Conservation (phyloP, 23 red algal genomes). For the Chondrus crispus region DNA sequence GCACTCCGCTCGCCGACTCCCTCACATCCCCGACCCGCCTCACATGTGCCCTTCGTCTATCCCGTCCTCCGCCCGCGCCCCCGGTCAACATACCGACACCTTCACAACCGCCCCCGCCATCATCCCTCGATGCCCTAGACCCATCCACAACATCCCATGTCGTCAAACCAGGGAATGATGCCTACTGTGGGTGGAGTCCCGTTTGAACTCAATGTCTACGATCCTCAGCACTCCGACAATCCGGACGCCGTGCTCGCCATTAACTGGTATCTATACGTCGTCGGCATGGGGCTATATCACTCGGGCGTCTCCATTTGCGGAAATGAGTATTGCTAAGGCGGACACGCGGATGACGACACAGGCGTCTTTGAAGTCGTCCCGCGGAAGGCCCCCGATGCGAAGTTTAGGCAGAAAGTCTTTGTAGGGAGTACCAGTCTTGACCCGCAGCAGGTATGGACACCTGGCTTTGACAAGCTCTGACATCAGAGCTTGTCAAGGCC, state of each 20-base stretch:
- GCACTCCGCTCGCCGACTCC: no score
- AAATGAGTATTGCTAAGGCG: conserved; percentile 76
- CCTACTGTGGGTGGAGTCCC: no score
- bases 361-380: conserved; percentile 62
- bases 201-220: conserved; percentile 78
- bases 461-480: no score
- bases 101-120: no score
- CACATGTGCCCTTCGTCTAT: no score
- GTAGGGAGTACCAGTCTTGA: conserved; percentile 36
- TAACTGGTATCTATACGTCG: conserved; percentile 45
- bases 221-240: conserved; percentile 44
- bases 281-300: conserved; percentile 74
- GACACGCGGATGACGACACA: conserved; percentile 44
- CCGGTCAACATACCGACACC: no score
- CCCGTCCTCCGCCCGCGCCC: no score
- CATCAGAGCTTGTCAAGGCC: conserved; percentile 52
- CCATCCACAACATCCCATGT: no score
- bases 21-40: no score
- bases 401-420: conserved; percentile 52
- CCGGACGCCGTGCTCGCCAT: conserved; percentile 45
- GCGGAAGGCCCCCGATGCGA: conserved; percentile 60
- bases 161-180: no score
- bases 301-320: conserved; percentile 63
- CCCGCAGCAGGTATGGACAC: background rate
- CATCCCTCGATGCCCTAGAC: no score